phyloP scores from a whole-genome alignment of 1,284 basidiomycete species.

The Coniophora puteana region DNA sequence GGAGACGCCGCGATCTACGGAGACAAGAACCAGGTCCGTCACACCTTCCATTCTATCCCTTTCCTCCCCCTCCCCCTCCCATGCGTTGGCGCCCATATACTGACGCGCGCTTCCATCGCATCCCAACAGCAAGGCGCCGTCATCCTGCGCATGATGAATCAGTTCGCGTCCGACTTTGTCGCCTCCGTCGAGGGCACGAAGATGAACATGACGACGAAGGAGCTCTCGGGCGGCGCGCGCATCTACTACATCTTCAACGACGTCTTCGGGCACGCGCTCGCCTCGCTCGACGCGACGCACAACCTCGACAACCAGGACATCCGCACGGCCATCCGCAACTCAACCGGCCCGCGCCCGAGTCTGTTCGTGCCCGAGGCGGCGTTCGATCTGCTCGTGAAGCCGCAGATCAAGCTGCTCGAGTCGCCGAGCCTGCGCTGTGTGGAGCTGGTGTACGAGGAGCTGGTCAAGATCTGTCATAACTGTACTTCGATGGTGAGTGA shows the following conservation, averaged over 20 bases:
- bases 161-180: constrained; percentile 97
- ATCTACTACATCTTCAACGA: constrained; percentile 99
- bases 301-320: constrained; percentile 95
- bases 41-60: constrained; percentile 7
- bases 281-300: constrained; percentile 86
- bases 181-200: constrained; percentile 99
- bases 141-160: constrained; percentile 96
- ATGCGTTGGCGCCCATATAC: too few species aligned
- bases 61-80: too few species aligned
- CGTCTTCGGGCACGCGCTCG: constrained; percentile 91
- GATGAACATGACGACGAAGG: constrained; percentile 96
- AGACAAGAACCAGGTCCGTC: constrained; percentile 79
- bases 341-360: constrained; percentile 94
- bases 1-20: constrained; percentile 93
- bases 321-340: constrained; percentile 97
- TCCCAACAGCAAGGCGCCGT: constrained; percentile 70
- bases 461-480: constrained; percentile 99
- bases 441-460: constrained; percentile 97
- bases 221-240: constrained; percentile 95
- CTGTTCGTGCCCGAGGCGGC: constrained; percentile 97
- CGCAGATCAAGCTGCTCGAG: constrained; percentile 97
- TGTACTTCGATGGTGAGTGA: constrained; percentile 81
- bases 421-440: constrained; percentile 93
- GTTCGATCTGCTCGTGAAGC: constrained; percentile 97
- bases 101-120: constrained; percentile 9